These are phyloP conservation scores for Hypoxylon rubiginosum DNA, from an alignment of 2,329 filamentous ascomycete species.

Conservation along the genomic window DNA sequence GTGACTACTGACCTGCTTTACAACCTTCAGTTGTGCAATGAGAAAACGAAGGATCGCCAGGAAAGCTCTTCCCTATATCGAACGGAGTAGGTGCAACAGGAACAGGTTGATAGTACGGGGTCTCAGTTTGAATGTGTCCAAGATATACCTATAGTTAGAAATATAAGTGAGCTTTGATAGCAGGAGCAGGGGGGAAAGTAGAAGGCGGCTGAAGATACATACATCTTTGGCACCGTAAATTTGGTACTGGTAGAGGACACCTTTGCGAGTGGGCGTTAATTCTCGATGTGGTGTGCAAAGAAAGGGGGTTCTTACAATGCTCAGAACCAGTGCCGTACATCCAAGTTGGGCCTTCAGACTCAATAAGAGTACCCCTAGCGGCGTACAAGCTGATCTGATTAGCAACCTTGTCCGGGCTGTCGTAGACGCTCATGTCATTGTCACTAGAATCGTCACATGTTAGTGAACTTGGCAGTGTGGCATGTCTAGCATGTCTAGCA, in stretches of 20 bases:
- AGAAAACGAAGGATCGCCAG: constrained; percentile 66
- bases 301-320: constrained; percentile 50
- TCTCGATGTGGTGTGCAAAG: too few relatives aligned
- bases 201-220: too few relatives aligned
- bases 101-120: constrained; percentile 59
- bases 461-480: too few relatives aligned
- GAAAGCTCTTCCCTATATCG: constrained; percentile 52
- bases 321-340: constrained; percentile 63
- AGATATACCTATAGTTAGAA: constrained; percentile 55
- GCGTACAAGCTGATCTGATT: constrained; percentile 45
- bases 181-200: too few relatives aligned
- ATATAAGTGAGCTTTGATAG: too few relatives aligned
- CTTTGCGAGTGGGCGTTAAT: too few relatives aligned
- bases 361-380: constrained; percentile 55
- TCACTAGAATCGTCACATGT: constrained; percentile 31
- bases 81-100: constrained; percentile 61
- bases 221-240: constrained; percentile 60
- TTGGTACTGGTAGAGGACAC: constrained; percentile 64
- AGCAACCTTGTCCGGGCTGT: constrained; percentile 2
- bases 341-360: constrained; percentile 52
- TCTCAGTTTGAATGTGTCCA: constrained; percentile 59
- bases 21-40: constrained; percentile 55
- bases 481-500: too few relatives aligned
- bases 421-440: constrained; percentile 49
- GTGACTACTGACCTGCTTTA: too few relatives aligned